A percentile compares a stretch with the other conserved stretches of the same genome.
phyloP scores from a whole-genome alignment of 2,329 filamentous ascomycete species.

The Fusarium sp. region DNA sequence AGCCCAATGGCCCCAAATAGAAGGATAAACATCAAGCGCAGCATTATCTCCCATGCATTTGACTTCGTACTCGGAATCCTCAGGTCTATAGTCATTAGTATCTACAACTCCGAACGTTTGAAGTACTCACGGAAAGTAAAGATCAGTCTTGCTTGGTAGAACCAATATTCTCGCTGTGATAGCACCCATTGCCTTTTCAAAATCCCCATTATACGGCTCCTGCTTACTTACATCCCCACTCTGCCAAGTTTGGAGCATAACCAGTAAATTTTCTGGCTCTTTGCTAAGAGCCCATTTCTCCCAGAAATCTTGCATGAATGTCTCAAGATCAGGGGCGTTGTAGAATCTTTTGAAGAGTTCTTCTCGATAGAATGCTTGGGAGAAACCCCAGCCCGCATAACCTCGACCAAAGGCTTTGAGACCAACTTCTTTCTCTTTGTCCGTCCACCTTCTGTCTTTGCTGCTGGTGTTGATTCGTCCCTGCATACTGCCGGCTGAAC shows the following conservation, averaged over 20 bases:
- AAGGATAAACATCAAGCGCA: constrained; percentile 55
- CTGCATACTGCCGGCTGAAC: constrained; percentile 63
- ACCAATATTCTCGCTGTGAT: constrained; percentile 81
- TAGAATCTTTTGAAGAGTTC: constrained; percentile 74
- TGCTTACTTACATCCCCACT: constrained; percentile 76
- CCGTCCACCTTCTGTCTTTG: constrained; percentile 52
- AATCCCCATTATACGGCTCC: constrained; percentile 74
- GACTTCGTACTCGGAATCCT: constrained; percentile 83
- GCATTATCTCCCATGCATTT: constrained; percentile 55
- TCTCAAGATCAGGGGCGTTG: constrained; percentile 75
- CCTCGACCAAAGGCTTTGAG: constrained; percentile 79
- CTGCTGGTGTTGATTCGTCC: constrained; percentile 45
- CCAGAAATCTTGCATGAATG: constrained; percentile 82
- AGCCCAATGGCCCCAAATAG: constrained; percentile 65
- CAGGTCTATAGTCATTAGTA: constrained; percentile 58
- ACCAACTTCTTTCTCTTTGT: constrained; percentile 55
- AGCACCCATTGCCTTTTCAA: constrained; percentile 72
- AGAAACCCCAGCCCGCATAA: constrained; percentile 86
- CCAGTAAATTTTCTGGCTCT: constrained; percentile 79
- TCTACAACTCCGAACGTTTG: rapidly evolving
- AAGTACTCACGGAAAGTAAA: constrained; percentile 74
- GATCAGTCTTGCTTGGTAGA: constrained; percentile 77
- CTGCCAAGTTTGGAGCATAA: constrained; percentile 85
- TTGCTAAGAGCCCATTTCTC: constrained; percentile 79
- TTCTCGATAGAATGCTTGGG: constrained; percentile 81